Conservation (phyloP, 352 stramenopile species). For the Globisporangium nagaii region DNA sequence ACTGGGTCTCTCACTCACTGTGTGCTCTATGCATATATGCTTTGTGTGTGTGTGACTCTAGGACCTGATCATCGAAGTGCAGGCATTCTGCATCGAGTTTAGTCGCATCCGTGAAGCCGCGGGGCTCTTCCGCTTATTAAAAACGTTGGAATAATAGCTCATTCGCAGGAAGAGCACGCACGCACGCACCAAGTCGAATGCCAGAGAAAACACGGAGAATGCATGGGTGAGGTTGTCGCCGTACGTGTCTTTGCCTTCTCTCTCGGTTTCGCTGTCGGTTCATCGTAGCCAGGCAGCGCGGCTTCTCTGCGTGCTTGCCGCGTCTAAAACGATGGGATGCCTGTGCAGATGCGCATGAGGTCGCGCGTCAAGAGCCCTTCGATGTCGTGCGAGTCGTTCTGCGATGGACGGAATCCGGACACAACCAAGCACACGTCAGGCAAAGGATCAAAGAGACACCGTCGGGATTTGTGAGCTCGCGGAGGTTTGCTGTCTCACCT, state of each 20-base stretch:
- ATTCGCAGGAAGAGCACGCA: slow-evolving; percentile 11
- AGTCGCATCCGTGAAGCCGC: slow-evolving; percentile 96
- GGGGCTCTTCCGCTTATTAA: slow-evolving; percentile 95
- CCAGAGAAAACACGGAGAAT: slow-evolving; percentile 12
- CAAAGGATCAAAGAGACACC: no score
- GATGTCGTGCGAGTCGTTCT: slow-evolving; percentile 74
- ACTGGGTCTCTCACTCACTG: no score
- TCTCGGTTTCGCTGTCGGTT: no score
- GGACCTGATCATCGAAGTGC: slow-evolving; percentile 98
- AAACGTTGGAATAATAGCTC: slow-evolving; percentile 86
- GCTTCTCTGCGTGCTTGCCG: no score
- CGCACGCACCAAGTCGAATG: neutral
- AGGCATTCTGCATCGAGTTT: slow-evolving; percentile 99
- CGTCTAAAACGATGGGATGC: slow-evolving; percentile 71
- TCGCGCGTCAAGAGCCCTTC: slow-evolving; percentile 77
- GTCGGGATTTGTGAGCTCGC: no score
- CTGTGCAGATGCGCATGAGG: slow-evolving; percentile 71
- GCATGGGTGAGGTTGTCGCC: slow-evolving; percentile 1
- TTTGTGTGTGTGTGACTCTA: slow-evolving; percentile 23
- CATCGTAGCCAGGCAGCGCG: no score
- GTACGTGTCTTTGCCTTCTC: no score
- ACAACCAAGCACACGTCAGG: neutral
- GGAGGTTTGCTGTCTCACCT: slow-evolving; percentile 29
- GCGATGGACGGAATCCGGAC: neutral
- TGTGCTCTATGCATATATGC: no score